Base-by-base conservation (phyloP, 1,284 basidiomycete species). In the Hemileia vastatrix region DNA sequence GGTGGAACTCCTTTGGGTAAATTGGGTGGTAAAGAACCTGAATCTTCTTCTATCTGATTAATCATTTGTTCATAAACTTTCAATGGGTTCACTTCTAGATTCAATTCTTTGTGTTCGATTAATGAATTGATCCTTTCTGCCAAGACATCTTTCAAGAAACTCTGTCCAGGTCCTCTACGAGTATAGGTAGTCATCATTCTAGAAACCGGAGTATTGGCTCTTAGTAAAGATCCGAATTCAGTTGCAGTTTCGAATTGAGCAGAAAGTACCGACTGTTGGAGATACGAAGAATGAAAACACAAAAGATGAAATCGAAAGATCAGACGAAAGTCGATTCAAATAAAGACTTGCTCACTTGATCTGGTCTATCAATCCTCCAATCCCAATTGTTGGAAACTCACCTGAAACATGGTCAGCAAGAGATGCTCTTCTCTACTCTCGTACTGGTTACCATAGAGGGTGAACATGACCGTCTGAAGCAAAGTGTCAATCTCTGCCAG, bases 151-250 rank as follows among this genome's bases (percentile, higher is more conserved):
- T 74, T 73, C 56, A 75, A 67, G 54, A 70, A 75, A 19, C 65
- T 67, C 48, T 75, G 71, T 53, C 72, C 73, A 15, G 72, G 72
- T 11, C 71, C 71, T n/a, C 72, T 65, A n/a, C 73, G 66, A n/a
- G 71, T 73, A 66, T 74, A 75, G 27, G 71, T 74, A 48, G 72
- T 70, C 71, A 75, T 73, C 71, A 75, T 71, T 53, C 73, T 69
- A 32, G 73, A 75, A 9, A 72, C 72, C 11, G 73, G 72, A 15
- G 73, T 74, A 65, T 75, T 74, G 43, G 73, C 70, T 15, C 73
- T 69, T 11, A 75, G 67, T 23, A 75, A 61, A 31, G 73, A 72
- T 8, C 70, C 71, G 19, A 72, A 73, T 62, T 75, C 73, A 40
- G 71, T 71, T 6, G 71, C 68, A 8, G 67, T 70, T 55, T 75